phyloP scores from a whole-genome alignment of 495 filamentous ascomycete genomes.

The Lasiosphaeriaceae sp. region DNA sequence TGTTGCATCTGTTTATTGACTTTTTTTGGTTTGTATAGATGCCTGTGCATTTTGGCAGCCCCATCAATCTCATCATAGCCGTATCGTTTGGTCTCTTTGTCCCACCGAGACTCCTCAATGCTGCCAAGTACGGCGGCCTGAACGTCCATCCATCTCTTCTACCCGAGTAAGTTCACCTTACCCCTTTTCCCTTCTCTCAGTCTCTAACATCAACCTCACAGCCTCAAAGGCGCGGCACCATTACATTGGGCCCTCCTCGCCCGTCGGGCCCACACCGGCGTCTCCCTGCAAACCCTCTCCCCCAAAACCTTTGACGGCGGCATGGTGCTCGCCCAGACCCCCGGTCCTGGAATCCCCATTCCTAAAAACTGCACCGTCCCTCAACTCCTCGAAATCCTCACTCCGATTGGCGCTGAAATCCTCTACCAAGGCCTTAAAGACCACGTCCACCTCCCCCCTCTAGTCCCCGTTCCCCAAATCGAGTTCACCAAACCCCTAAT shows the following conservation, averaged over 20 bases:
- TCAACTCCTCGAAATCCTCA: slow-evolving; percentile 35
- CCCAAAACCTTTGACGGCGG: slow-evolving; percentile 72
- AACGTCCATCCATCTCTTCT: slow-evolving; percentile 96
- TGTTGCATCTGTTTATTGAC: no score
- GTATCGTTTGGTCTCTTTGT: slow-evolving; percentile 96
- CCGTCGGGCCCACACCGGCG: slow-evolving; percentile 53
- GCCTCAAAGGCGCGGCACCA: slow-evolving; percentile 69
- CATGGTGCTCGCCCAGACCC: slow-evolving; percentile 60
- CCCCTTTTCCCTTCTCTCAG: background rate
- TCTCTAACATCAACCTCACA: slow-evolving; percentile 23
- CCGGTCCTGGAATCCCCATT: slow-evolving; percentile 28
- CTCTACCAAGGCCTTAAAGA: slow-evolving; percentile 56
- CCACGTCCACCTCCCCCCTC: slow-evolving; percentile 63
- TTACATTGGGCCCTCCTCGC: slow-evolving; percentile 74
- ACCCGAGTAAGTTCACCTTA: slow-evolving; percentile 59
- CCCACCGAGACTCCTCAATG: slow-evolving; percentile 66
- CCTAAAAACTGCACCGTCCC: slow-evolving; percentile 4
- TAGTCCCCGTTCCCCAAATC: slow-evolving; percentile 24
- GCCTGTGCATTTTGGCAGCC: slow-evolving; percentile 46
- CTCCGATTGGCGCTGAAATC: slow-evolving; percentile 53
- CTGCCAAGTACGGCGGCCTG: slow-evolving; percentile 74
- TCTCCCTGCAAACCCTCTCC: slow-evolving; percentile 84
- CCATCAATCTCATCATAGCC: slow-evolving; percentile 80
- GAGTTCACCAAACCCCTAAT: background rate
- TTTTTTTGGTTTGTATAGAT: no score